phyloP scores from a whole-genome alignment of 2,329 filamentous ascomycete species.

The Fusarium subglutinans region DNA sequence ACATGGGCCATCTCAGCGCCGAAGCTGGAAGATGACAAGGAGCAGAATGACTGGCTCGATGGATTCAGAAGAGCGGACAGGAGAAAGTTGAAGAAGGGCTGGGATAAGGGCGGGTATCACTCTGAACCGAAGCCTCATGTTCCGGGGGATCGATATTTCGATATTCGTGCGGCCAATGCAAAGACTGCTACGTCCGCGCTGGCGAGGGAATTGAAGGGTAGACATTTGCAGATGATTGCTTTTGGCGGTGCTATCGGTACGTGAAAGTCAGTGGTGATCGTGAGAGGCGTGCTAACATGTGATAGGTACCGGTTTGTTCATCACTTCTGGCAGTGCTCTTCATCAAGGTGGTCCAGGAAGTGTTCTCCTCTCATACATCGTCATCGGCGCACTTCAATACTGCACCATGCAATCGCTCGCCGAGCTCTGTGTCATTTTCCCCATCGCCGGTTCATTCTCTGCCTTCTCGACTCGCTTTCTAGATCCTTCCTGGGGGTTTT shows the following conservation, averaged over 20 bases:
- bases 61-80: constrained; percentile 37
- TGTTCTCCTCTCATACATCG: constrained; percentile 76
- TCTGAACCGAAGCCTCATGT: constrained; percentile 18
- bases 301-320: constrained; percentile 84
- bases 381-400: constrained; percentile 88
- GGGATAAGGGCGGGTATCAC: constrained; percentile 33
- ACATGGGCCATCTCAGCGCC: constrained; percentile 26
- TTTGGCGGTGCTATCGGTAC: constrained; percentile 89
- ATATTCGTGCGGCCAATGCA: constrained; percentile 67
- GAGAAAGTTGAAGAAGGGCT: constrained; percentile 32
- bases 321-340: constrained; percentile 79
- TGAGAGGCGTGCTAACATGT: background rate
- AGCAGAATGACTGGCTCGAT: constrained; percentile 34
- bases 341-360: constrained; percentile 80
- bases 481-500: constrained; percentile 93
- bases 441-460: constrained; percentile 90
- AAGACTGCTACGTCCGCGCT: constrained; percentile 81
- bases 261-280: background rate
- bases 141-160: constrained; percentile 58
- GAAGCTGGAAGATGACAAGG: constrained; percentile 5
- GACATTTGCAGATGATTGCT: constrained; percentile 97
- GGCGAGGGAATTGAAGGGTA: constrained; percentile 78
- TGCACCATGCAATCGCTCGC: constrained; percentile 92
- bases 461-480: constrained; percentile 94
- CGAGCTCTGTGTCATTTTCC: constrained; percentile 89